Evolutionary conservation across 2,329 filamentous ascomycete genomes (phyloP), one percentile per base, ranked within the genome.

Genomic region (Alternaria sp.): DNA sequence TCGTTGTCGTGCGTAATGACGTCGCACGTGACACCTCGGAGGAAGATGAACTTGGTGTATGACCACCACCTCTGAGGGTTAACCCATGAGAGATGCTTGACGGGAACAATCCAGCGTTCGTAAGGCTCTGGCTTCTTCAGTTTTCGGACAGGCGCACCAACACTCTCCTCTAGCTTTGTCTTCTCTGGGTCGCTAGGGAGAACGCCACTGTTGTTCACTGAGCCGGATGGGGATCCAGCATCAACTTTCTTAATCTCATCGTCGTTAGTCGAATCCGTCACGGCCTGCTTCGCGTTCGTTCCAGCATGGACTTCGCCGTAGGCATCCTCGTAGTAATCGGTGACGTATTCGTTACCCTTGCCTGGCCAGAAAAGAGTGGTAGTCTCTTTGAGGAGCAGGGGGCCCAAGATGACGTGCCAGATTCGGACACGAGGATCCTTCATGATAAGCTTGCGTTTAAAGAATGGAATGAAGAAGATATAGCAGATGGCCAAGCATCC

Each of bases 41-140:
- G 80, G 58, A 86, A 75, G 8, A 75, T 72, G 30, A 77, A 81
- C 62, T 84, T 84, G 51, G 72, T 63, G 47, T 80, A 81, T 7
- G 80, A 81, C 52, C 65, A 77, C 61, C 72, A 69, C 46, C 69
- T 73, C 34, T 69, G 63, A 12, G 77, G 75, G 57, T 76, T 69
- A 34, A 38, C 36, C 62, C 73, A 68, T n/a, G 75, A 68, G 14
- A 78, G 64, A 20, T 75, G 63, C 32, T 66, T 69, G 14, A 76
- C 70, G 16, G 82, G 79, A 24, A 63, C 68, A 38, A 79, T 71
- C 52, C 72, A 79, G 32, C 70, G 68, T 28, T 73, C 71, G 42
- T 73, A 72, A n/a, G 67, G 77, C 34, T 77, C 76, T 7, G 73
- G 69, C 18, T 43, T 55, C 52, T 69, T 65, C 36, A 68, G 68